Percentiles rank a stretch among this genome's conserved stretches.
Evolutionary conservation across 257 asterid species (phyloP).

Genomic region (Leonotis leonurus): DNA sequence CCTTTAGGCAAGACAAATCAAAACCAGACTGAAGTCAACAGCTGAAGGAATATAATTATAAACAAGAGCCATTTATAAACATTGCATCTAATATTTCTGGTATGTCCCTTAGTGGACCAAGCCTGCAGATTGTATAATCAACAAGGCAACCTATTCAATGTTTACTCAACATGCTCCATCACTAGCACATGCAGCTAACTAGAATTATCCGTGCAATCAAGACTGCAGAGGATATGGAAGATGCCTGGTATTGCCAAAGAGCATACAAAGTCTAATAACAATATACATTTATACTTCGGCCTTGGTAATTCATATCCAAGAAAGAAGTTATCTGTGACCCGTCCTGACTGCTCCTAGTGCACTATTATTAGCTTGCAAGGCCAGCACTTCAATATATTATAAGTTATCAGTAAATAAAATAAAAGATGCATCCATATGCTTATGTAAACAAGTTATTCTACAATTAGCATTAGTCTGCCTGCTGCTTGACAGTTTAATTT

Average conservation of each 20-base stretch:
- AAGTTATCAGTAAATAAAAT: neutral
- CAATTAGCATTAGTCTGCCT: neutral
- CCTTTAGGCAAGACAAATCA: too few relatives aligned
- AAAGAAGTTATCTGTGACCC: neutral
- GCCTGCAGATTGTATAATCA: too few relatives aligned
- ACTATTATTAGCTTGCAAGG: neutral
- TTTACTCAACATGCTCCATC: too few relatives aligned
- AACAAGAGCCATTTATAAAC: too few relatives aligned
- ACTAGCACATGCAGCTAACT: too few relatives aligned
- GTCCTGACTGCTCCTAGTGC: neutral
- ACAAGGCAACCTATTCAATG: too few relatives aligned
- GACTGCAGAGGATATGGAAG: neutral
- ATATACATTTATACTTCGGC: neutral
- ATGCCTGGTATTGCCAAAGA: neutral
- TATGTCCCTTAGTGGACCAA: too few relatives aligned
- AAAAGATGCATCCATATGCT: neutral
- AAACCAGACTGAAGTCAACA: too few relatives aligned
- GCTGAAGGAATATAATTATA: too few relatives aligned
- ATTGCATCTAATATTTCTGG: too few relatives aligned
- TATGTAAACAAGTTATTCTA: neutral
- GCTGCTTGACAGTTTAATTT: slow-evolving; percentile 11
- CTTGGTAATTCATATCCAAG: slow-evolving; percentile 4
- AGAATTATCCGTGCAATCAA: neutral
- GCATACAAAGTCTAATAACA: neutral
- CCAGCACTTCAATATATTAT: neutral